Evolutionary conservation across 2,329 filamentous ascomycete species (phyloP).

Genomic region (Cercospora citrullina): DNA sequence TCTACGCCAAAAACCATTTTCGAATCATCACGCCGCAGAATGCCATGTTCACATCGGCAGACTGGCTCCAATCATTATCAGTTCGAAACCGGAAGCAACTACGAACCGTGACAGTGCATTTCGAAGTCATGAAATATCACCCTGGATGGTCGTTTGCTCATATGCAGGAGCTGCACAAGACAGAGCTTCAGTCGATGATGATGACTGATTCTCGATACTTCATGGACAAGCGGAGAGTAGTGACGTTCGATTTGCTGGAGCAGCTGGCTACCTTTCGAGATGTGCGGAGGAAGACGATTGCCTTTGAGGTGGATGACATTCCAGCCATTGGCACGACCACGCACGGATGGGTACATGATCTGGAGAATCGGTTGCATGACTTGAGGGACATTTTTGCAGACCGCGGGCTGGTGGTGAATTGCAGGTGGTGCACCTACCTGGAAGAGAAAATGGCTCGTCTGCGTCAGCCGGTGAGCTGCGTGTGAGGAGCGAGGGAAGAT

Average conservation of each 20-base stretch:
- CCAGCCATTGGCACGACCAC: not conserved
- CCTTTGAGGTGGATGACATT: constrained; percentile 2
- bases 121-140: not conserved
- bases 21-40: constrained; percentile 1
- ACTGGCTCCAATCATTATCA: constrained; percentile 13
- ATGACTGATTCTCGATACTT: constrained; percentile 8
- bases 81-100: constrained; percentile 11
- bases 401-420: not conserved
- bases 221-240: constrained; percentile 5
- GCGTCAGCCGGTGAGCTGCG: not conserved
- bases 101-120: not conserved
- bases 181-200: not conserved
- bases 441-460: not conserved
- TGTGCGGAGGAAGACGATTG: not conserved
- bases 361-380: not conserved
- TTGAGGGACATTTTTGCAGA: constrained; percentile 4
- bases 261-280: not conserved
- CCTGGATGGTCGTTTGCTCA: constrained; percentile 4
- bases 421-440: constrained; percentile 6
- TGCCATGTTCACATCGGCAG: constrained; percentile 8
- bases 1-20: constrained; percentile 14
- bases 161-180: constrained; percentile 4
- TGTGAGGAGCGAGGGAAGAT: constrained; percentile 1
- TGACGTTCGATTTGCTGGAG: constrained; percentile 6
- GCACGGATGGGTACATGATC: constrained; percentile 12